Base-by-base conservation (phyloP, 2,329 filamentous ascomycete species). In the Rutstroemia sp. region DNA sequence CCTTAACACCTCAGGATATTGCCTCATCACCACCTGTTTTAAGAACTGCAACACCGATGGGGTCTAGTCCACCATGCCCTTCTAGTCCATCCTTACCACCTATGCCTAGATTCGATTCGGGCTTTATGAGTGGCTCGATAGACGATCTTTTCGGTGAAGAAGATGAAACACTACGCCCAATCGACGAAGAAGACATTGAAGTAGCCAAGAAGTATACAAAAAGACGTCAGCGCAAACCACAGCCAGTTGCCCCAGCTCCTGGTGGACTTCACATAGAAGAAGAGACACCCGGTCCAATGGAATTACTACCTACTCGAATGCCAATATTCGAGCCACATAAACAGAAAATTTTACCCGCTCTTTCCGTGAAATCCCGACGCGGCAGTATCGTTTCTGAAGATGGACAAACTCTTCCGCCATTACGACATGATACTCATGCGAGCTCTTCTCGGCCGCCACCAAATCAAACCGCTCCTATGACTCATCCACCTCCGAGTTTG, bases 1-100 rank as follows among this genome's bases (percentile, higher is more conserved):
- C 77, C 52, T 77, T 87, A 56, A 95, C 90, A 52, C 87, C 90
- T 4, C 84, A 83, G 49, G 88, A 90, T 54, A 90, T 97, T 64
- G 88, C 88, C 1, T 97, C 94, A 0, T 97, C 92, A 3, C 92
- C 92, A 14, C 94, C 94, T 1, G 78, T 95, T 1, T 83, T 91
- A 60, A 80, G 82, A 61, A 79, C 79, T 39, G 75, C 77, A 30
- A 84, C 81, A 58, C 53, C 53, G 4, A 81, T 83, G 27, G 82
- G 86, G 25, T 96, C 92, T 2, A 97, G 92, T 68, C 94, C 92
- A 2, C 79, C 83, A 45, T 77, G 91, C 50, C 83, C 83, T 7
- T 80, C 82, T 0, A 84, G 86, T 75, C 79, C 76, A 0, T 74
- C 78, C 21, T 70, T 85, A 25, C 83, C 85, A 52, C 78, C 79